Evolutionary conservation across 2,329 filamentous ascomycete genomes (phyloP).

Genomic region (Pseudogymnoascus sp.): DNA sequence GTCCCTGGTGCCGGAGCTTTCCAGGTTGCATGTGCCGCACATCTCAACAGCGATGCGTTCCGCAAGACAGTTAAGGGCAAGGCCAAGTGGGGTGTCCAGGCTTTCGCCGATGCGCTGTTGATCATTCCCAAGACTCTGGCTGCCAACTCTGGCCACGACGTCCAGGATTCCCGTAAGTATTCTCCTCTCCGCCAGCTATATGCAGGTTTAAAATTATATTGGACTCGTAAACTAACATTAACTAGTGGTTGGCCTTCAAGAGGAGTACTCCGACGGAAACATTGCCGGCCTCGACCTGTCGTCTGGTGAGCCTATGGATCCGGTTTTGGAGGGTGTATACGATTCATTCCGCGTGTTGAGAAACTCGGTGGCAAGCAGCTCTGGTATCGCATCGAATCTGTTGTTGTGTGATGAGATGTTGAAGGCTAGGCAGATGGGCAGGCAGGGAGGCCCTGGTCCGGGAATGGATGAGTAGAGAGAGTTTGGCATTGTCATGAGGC

Average conservation of each 20-base stretch:
- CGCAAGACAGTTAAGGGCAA: constrained; percentile 92
- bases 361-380: constrained; percentile 87
- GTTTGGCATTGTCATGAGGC: constrained; percentile 8
- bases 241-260: constrained; percentile 73
- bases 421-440: constrained; percentile 92
- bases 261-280: constrained; percentile 77
- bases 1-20: constrained; percentile 92
- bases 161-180: constrained; percentile 82
- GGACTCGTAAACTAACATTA: constrained; percentile 16
- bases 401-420: constrained; percentile 93
- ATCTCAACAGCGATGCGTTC: constrained; percentile 81
- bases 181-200: constrained; percentile 10
- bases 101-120: constrained; percentile 89
- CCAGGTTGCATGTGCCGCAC: constrained; percentile 84
- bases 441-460: constrained; percentile 51
- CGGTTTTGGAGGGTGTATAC: constrained; percentile 82
- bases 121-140: constrained; percentile 97
- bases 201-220: neutral
- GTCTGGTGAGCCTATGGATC: constrained; percentile 91
- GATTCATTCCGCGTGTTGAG: constrained; percentile 93
- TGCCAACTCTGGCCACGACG: constrained; percentile 90
- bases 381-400: constrained; percentile 90
- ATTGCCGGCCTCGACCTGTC: constrained; percentile 77
- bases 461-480: constrained; percentile 46
- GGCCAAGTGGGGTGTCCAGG: constrained; percentile 89